Evolutionary conservation across 2,329 filamentous ascomycete species (phyloP), one percentile per base, ranked within the genome.

Genomic region (Immersiporthe knoxdaviesiana): DNA sequence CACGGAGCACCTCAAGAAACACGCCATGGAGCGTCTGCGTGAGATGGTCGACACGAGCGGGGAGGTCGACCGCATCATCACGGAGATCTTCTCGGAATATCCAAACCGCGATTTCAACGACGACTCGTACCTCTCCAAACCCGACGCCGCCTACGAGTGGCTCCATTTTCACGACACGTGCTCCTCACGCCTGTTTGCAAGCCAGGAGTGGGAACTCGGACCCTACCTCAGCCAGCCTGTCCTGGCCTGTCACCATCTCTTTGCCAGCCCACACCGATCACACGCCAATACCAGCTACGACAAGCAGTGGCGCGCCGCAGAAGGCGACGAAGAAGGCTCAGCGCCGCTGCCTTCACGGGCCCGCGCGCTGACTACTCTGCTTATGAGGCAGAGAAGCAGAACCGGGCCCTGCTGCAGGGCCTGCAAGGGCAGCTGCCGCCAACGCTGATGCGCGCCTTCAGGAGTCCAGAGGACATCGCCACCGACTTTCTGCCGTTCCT

Each of bases 101-200:
- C 94, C 95, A 0, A 89, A 88, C 56, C 92, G 94, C 74, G 90
- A 94, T 27, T 99, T 92, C 80, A 97, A 97, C 81, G 96, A 99
- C 78, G 96, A 99, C 79, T 91, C 90, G 0, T 91, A 93, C 74
- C 88, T 99, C 41, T 92, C 90, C 44, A 99, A 99, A 77, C 97
- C 97, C 0, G 90, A 91, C 73, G 83, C 87, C 78, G 93, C 93
- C 0, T 97, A 97, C 78, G 95, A 97, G 76, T 99, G 96, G 96
- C 87, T 99, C 67, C 85, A 97, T 78, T 98, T 99, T 79, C 92
- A 97, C 79, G 96, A 98, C 75, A 83, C 84, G 0, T 90, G 97
- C 72, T 93, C 93, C 32, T 90, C 90, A 0, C 89, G 90, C 52
- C 86, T 98, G 1, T 97, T 90, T 77, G 83, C 88, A n/a, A 90